Evolutionary conservation across 164 flowering plant species (phyloP), one percentile per base, ranked within the genome.

Genomic region (Vitis riparia): DNA sequence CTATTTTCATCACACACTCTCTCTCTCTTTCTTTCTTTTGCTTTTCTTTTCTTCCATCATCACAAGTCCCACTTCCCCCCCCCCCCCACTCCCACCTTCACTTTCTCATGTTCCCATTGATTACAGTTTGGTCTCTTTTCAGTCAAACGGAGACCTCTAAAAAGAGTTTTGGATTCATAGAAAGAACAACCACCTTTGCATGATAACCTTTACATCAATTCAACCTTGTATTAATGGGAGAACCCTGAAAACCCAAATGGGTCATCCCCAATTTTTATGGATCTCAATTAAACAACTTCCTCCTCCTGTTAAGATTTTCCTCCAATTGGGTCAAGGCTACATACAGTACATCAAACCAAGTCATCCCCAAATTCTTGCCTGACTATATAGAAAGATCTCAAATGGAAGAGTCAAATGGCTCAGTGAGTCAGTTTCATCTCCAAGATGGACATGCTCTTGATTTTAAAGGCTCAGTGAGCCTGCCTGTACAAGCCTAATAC

Each of bases 161-260:
- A 51, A 50, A 27, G 11, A 7, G 5, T 7, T 51, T 56, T 55
- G 23, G 63, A 60, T 70, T 61, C 67, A 70, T 59, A 64, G 53
- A 51, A 61, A 49, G 15, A 16, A 15, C 3, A 63, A 71, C 51
- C 17, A 9, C 71, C 67, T 62, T 75, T 37, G 65, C 65, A 71
- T 76, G 75, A 76, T 71, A 63, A 69, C 78, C 56, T 68, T 68
- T 59, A 29, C 71, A 66, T 29, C 78, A 75, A 75, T 68, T 71
- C 72, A 68, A 63, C 17, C 2, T 13, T 16, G 47, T 50, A 37
- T 29, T 14, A 29, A 51, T 58, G 13, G 23, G 48, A 48, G 51
- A 7, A 19, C 70, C 55, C 62, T 62, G 9, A 8, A 19, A 3
- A 17, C 27, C 44, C 55, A 62, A 51, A 37, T 63, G 49, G 73